phyloP scores from a whole-genome alignment of 441 rosid species.

The Eutrema salsugineum region DNA sequence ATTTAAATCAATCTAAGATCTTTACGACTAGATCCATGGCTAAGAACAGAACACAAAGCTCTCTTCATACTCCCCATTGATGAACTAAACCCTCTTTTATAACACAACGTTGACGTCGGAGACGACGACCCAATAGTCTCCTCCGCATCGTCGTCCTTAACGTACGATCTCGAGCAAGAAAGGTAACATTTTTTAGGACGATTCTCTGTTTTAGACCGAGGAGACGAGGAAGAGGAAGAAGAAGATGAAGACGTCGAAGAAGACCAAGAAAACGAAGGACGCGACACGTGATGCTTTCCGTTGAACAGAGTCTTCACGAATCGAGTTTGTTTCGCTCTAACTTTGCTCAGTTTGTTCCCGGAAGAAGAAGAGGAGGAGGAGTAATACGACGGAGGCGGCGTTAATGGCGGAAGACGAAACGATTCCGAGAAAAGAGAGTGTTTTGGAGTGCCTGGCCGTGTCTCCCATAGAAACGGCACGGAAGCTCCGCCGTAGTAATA shows the following conservation, averaged over 20 bases:
- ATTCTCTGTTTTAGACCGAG: conserved; percentile 3
- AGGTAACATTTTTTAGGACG: conserved; percentile 8
- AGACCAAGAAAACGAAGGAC: conserved; percentile 38
- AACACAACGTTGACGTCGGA: conserved; percentile 41
- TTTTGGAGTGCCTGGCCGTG: conserved; percentile 80
- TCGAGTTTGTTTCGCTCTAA: conserved; percentile 10
- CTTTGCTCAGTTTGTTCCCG: conserved; percentile 16
- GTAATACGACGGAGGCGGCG: conserved; percentile 67
- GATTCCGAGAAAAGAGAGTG: conserved; percentile 36
- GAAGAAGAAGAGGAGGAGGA: conserved; percentile 33
- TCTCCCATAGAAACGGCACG: conserved; percentile 75
- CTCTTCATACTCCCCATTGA: conserved; percentile 41
- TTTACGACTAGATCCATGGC: conserved; percentile 33
- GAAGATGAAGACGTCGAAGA: conserved; percentile 27
- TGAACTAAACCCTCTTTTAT: conserved; percentile 31
- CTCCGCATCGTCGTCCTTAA: conserved; percentile 26
- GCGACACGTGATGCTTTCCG: conserved; percentile 22
- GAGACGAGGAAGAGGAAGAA: conserved; percentile 28
- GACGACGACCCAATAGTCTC: conserved; percentile 23
- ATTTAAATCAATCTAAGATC: conserved; percentile 28
- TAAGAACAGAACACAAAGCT: conserved; percentile 37
- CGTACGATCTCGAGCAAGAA: conserved; percentile 36
- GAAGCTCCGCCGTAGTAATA: conserved; percentile 61
- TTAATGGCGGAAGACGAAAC: conserved; percentile 52
- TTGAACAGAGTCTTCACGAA: conserved; percentile 19